Percentiles rank a stretch among this genome's conserved stretches.
Evolutionary conservation across 2,329 filamentous ascomycete genomes (phyloP).

Genomic region (Cryphonectria radicalis): DNA sequence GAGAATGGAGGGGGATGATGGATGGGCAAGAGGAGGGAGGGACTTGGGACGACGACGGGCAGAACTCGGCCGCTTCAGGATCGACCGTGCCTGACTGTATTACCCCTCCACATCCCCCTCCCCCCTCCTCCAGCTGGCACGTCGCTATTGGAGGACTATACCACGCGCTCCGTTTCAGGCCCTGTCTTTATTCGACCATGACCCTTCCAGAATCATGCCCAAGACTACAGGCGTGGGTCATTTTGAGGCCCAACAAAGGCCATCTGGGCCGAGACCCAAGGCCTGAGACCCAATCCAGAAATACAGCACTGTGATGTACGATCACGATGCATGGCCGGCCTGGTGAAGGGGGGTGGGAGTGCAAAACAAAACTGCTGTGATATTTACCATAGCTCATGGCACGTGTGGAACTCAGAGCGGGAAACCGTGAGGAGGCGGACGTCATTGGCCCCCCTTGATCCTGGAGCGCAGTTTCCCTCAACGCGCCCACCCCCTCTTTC

Average conservation of each 20-base stretch:
- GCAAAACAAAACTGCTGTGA: not conserved
- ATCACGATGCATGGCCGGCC: not conserved
- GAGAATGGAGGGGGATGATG: not conserved
- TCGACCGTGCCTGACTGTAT: not conserved
- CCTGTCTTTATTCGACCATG: constrained; percentile 5
- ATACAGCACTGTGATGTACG: not conserved
- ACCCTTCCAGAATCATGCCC: constrained; percentile 7
- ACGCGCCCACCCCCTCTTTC: constrained; percentile 15
- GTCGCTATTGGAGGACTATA: constrained; percentile 11
- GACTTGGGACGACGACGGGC: not conserved
- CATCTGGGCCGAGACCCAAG: not conserved
- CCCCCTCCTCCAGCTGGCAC: constrained; percentile 12
- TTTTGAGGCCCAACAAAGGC: constrained; percentile 10
- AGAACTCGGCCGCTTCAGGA: not conserved
- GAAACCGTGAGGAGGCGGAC: constrained; percentile 5
- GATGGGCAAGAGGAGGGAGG: not conserved
- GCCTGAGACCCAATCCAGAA: not conserved
- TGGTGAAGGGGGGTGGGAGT: not conserved
- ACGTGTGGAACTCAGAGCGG: not conserved
- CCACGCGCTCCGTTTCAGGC: constrained; percentile 15
- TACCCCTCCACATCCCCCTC: constrained; percentile 4
- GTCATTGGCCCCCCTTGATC: constrained; percentile 9
- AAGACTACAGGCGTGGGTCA: constrained; percentile 3
- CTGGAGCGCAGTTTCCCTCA: not conserved
- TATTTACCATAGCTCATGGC: not conserved